Conservation (phyloP, 306 rosid species). For the Rosa lucieae region DNA sequence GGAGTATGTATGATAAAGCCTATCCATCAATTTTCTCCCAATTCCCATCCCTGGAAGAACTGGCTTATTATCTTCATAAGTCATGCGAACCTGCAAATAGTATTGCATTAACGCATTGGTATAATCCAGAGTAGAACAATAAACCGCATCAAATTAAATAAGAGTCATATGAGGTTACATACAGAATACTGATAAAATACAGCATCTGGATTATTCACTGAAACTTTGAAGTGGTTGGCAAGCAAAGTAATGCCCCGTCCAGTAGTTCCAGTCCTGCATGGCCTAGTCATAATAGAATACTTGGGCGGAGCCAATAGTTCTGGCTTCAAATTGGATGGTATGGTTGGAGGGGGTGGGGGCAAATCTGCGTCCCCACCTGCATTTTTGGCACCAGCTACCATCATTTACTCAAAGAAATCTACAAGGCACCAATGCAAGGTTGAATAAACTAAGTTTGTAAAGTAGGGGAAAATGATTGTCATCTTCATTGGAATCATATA, state of each 20-base stretch:
- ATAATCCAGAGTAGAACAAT: background rate
- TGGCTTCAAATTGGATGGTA: conserved; percentile 28
- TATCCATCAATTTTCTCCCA: conserved; percentile 73
- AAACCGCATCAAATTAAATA: background rate
- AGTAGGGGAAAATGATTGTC: conserved; percentile 12
- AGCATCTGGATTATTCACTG: conserved; percentile 52
- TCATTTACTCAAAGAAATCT: conserved; percentile 23
- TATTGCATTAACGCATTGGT: conserved; percentile 20
- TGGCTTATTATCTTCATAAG: conserved; percentile 54
- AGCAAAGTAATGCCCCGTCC: conserved; percentile 54
- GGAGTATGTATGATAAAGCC: conserved; percentile 61
- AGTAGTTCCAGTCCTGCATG: conserved; percentile 48
- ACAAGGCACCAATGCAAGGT: background rate
- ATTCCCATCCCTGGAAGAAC: conserved; percentile 55
- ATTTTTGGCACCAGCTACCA: conserved; percentile 32
- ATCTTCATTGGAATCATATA: background rate
- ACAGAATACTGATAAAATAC: conserved; percentile 80
- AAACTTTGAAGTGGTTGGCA: conserved; percentile 68
- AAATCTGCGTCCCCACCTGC: conserved; percentile 41
- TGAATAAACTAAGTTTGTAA: conserved; percentile 6
- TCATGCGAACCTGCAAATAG: conserved; percentile 59
- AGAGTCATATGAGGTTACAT: conserved; percentile 27
- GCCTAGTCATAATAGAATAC: conserved; percentile 54
- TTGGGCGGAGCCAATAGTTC: conserved; percentile 24
- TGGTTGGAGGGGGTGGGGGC: conserved; percentile 34